Evolutionary conservation across 495 filamentous ascomycete species (phyloP).

Genomic region (Talaromyces adpressus): DNA sequence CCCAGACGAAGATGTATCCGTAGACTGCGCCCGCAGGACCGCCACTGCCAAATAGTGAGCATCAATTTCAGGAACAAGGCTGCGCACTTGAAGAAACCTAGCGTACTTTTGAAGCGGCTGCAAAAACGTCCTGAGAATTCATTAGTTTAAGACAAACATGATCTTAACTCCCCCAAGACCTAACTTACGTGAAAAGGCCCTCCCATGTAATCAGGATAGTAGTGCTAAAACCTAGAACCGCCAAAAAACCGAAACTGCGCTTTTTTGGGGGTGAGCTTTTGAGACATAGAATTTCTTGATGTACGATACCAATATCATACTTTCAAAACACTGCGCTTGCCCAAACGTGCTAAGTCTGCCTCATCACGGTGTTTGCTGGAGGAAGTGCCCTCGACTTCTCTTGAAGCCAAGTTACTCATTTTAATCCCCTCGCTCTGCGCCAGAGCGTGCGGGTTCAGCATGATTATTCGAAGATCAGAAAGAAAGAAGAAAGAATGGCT

Average conservation of each 20-base stretch:
- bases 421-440: background rate
- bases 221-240: slow-evolving; percentile 44
- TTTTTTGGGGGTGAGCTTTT: slow-evolving; percentile 2
- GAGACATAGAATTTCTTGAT: background rate
- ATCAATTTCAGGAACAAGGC: background rate
- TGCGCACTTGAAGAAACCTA: background rate
- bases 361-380: slow-evolving; percentile 29
- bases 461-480: no score
- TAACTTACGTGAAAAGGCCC: slow-evolving; percentile 28
- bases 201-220: slow-evolving; percentile 48
- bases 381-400: slow-evolving; percentile 13
- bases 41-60: slow-evolving; percentile 20
- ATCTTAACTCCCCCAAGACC: background rate
- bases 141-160: background rate
- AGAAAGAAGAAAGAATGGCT: background rate
- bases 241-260: slow-evolving; percentile 43
- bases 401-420: background rate
- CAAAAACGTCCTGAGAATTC: background rate
- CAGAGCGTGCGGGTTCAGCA: background rate
- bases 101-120: slow-evolving; percentile 2
- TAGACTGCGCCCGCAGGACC: slow-evolving; percentile 47
- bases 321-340: slow-evolving; percentile 45
- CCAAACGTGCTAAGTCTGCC: slow-evolving; percentile 35
- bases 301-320: slow-evolving; percentile 11
- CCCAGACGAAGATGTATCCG: slow-evolving; percentile 43